phyloP scores from a whole-genome alignment of 192 early-diverging fungal species.

The Gaertneriomyces semiglobifer region DNA sequence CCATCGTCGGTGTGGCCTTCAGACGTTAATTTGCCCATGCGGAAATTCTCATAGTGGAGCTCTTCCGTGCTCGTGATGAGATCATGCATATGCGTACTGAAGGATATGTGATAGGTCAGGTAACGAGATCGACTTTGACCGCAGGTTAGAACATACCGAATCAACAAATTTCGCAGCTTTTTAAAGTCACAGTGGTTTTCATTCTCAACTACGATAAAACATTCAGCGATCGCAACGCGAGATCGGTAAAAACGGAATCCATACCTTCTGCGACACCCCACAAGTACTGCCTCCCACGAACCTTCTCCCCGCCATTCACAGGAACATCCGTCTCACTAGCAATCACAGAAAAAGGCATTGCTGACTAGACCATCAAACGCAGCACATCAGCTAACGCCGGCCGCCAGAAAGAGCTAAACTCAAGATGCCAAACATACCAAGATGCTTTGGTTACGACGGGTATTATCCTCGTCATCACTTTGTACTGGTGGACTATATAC shows the following conservation, averaged over 20 bases:
- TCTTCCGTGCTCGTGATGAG: conserved; percentile 92
- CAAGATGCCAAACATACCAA: conserved; percentile 36
- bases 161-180: conserved; percentile 92
- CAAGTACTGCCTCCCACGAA: conserved; percentile 94
- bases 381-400: neutral
- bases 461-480: conserved; percentile 74
- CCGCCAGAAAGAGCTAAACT: neutral
- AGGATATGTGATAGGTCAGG: neutral
- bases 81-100: conserved; percentile 90
- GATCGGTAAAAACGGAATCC: neutral
- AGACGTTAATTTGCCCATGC: conserved; percentile 81
- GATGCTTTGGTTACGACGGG: conserved; percentile 76
- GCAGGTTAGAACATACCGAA: conserved; percentile 50
- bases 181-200: conserved; percentile 98
- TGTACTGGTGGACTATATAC: conserved; percentile 87
- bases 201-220: conserved; percentile 73
- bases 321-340: conserved; percentile 85
- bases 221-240: neutral
- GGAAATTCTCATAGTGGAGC: conserved; percentile 91
- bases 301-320: conserved; percentile 72
- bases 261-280: conserved; percentile 95
- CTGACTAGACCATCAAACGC: conserved; percentile 43
- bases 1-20: conserved; percentile 56
- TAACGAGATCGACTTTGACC: neutral
- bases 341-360: conserved; percentile 96